These are phyloP conservation scores for Chrysoporthe cubensis DNA, from an alignment of 2,329 filamentous ascomycete genomes.

Conservation along the genomic window DNA sequence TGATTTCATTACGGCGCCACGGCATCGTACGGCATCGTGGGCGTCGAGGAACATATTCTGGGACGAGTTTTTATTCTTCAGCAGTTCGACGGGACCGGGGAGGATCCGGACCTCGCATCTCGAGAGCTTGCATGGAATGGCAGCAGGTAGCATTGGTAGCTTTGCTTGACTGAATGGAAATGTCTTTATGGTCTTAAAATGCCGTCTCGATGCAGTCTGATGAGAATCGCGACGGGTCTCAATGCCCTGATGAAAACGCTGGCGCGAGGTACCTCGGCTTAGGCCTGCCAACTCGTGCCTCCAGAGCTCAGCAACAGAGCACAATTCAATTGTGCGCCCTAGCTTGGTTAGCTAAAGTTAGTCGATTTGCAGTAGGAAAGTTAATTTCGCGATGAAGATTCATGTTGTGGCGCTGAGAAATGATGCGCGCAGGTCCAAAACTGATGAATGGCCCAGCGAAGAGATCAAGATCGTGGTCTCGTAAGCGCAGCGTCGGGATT, in stretches of 20 bases:
- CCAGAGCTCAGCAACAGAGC: conserved; percentile 1
- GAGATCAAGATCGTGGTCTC: conserved; percentile 17
- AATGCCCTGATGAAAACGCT: conserved; percentile 1
- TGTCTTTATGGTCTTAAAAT: conserved; percentile 12
- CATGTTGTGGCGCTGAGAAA: background rate
- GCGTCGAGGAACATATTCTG: conserved; percentile 22
- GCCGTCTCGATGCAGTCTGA: conserved; percentile 9
- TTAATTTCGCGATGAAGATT: conserved; percentile 13
- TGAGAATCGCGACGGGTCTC: conserved; percentile 3
- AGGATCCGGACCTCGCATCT: conserved; percentile 16
- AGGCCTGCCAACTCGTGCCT: background rate
- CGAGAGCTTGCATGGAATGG: conserved; percentile 13
- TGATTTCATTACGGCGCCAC: conserved; percentile 17
- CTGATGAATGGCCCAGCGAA: background rate
- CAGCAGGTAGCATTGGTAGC: conserved; percentile 20
- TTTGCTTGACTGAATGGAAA: conserved; percentile 17
- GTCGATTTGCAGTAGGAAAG: conserved; percentile 4
- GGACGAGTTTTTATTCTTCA: conserved; percentile 13
- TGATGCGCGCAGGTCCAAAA: conserved; percentile 18
- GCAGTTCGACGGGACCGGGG: conserved; percentile 16
- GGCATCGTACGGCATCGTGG: conserved; percentile 15
- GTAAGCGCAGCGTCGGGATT: conserved; percentile 15
- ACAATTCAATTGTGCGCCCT: conserved; percentile 15
- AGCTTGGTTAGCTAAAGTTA: conserved; percentile 18
- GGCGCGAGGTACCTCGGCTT: background rate